Base-by-base conservation (phyloP, 495 filamentous ascomycete genomes). In the Apodospora peruviana region DNA sequence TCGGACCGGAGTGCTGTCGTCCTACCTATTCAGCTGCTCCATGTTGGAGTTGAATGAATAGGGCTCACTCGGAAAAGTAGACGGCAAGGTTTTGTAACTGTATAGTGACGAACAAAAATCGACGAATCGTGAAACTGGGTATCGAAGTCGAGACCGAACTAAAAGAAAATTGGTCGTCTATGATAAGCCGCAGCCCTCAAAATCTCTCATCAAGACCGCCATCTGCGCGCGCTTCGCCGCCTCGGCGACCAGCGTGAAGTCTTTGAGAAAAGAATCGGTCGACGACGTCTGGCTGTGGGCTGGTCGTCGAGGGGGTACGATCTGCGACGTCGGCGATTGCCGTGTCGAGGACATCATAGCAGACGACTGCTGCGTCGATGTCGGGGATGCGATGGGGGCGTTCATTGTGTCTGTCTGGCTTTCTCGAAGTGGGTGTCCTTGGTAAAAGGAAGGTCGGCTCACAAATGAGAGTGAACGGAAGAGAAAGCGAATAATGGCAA, bases 141-240 rank as follows among this genome's bases (percentile, higher is more conserved):
- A n/a, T n/a, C n/a, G n/a, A n/a, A n/a, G n/a, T n/a, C n/a, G n/a
- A n/a, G n/a, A n/a, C n/a, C n/a, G n/a, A n/a, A n/a, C n/a, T n/a
- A n/a, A n/a, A n/a, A n/a, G n/a, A n/a, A n/a, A n/a, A n/a, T n/a
- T n/a, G n/a, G n/a, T n/a, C n/a, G 44, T 53, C 45, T 57, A 63
- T 65, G 62, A 84, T 24, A 87, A 60, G 20, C 73, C 78, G 48
- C 84, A 68, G 39, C 80, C 76, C 50, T 86, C 87, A 58, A 97
- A 68, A 67, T 96, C 91, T 47, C 91, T 74, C 79, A 90, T 85
- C 50, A 96, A 62, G 48, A 88, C 79, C 5, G 86, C 86, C 76
- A 95, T 85, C 69, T 95, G 88, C 7, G 91, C 91, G 37, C 91
- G 79, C 62, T 95, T 95, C 43, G 89, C 91, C 2, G 91, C 91